A percentile compares a stretch with the other conserved stretches of the same genome.
These are phyloP conservation scores for Umbilicus rupestris DNA, from an alignment of 164 flowering plant species.

Conservation along the genomic window DNA sequence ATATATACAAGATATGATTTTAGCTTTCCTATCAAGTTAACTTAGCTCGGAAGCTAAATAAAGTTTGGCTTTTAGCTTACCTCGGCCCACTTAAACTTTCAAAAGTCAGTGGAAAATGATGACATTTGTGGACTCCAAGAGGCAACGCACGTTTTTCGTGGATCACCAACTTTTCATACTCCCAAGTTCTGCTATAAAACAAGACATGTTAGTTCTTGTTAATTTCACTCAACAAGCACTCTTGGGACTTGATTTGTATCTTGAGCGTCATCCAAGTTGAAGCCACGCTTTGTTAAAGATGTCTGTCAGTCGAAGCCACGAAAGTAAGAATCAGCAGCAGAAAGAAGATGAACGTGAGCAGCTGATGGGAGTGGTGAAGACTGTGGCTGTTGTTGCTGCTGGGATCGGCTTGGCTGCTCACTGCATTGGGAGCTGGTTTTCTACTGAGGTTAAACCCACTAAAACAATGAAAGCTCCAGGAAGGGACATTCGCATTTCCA, in stretches of 20 bases:
- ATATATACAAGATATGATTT: no score
- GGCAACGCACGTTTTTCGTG: background rate
- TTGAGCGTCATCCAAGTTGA: background rate
- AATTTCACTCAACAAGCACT: background rate
- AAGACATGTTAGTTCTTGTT: background rate
- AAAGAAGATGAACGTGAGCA: background rate
- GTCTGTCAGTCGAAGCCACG: background rate
- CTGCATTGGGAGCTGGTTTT: background rate
- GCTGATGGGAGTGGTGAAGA: background rate
- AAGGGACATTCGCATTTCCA: background rate
- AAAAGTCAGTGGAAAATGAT: background rate
- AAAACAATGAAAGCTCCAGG: slow-evolving; percentile 3
- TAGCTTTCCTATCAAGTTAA: no score
- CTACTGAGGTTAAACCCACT: background rate
- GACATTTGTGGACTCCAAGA: background rate
- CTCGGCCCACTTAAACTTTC: no score
- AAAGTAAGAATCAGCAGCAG: background rate
- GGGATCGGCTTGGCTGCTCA: background rate
- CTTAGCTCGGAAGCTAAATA: no score
- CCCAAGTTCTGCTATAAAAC: background rate
- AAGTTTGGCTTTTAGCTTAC: no score
- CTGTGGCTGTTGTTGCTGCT: slow-evolving; percentile 5
- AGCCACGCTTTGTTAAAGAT: background rate
- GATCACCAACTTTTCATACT: background rate
- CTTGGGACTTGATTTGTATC: no score